Conservation (phyloP, 2,329 filamentous ascomycete genomes). For the Botryotinia narcissicola region DNA sequence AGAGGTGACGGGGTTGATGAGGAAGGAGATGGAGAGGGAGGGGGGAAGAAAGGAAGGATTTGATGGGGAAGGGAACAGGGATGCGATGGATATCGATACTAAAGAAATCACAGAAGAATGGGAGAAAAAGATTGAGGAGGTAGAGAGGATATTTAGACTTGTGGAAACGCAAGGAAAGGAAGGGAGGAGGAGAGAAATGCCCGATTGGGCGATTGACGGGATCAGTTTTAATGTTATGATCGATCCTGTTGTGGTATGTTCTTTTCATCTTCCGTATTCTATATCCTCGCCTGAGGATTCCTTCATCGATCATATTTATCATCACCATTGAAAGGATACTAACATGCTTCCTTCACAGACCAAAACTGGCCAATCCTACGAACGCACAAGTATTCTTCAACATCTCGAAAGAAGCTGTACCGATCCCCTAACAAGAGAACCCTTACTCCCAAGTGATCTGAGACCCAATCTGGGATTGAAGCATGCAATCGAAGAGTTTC, state of each 20-base stretch:
- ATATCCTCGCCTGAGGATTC: too few species aligned
- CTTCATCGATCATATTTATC: neutral
- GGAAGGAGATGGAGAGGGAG: conserved; percentile 46
- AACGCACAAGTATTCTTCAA: conserved; percentile 79
- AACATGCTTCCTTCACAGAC: conserved; percentile 48
- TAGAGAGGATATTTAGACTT: conserved; percentile 52
- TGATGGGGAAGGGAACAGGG: conserved; percentile 47
- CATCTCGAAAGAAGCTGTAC: conserved; percentile 72
- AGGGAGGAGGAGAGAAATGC: conserved; percentile 49
- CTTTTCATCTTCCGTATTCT: neutral
- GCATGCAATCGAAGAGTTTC: conserved; percentile 79
- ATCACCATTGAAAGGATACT: neutral
- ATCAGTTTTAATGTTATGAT: conserved; percentile 74
- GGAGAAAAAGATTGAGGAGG: conserved; percentile 45
- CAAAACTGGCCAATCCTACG: conserved; percentile 86
- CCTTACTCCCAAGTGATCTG: conserved; percentile 65
- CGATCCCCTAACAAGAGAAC: conserved; percentile 82
- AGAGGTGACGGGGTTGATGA: conserved; percentile 55
- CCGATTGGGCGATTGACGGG: conserved; percentile 74
- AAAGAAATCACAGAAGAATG: conserved; percentile 44
- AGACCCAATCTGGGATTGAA: conserved; percentile 79
- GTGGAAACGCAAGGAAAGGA: conserved; percentile 45
- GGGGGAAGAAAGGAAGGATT: conserved; percentile 42
- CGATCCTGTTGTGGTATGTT: conserved; percentile 54
- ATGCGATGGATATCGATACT: conserved; percentile 46